Evolutionary conservation across 1,139 yeast species (phyloP), one percentile per base, ranked within the genome.

Genomic region (Zygoascus meyerae): DNA sequence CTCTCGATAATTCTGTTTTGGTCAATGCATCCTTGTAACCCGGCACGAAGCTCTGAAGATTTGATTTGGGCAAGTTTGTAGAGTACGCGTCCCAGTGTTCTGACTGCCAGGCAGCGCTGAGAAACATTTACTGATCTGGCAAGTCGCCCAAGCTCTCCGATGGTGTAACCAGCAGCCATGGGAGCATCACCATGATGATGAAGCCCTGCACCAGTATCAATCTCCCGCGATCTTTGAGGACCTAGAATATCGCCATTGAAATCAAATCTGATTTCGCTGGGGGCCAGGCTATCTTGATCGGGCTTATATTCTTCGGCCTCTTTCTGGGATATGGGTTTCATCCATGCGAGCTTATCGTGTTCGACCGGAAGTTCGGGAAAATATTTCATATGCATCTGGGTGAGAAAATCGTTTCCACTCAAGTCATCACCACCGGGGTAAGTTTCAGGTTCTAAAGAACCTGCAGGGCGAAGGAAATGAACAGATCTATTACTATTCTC

Each of bases 101-200:
- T 87, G 34, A 90, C 81, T 18, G 96, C 89, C 17, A 92, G 75
- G 52, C 94, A 79, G 46, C 97, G 72, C 65, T 92, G 99, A 0
- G 95, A 81, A 1, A 95, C 79, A 47, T 84, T 78, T 0, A 84
- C 78, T 1, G 96, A 86, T 53, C 96, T 72, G 2, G 90, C 71
- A 46, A 87, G 73, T 57, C 84, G 95, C 0, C 85, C 84, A 45
- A 92, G 71, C 61, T 92, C 99, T 1, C 78, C 72, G 18, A 92
- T 64, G 0, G 97, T 89, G 63, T 92, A 92, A 0, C 99, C 99
- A 0, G 98, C 95, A 48, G 90, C 72, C 40, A 83, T 81, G 0
- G 97, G 97, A 47, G 83, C 80, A 18, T 84, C 87, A 0, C 96
- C 77, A 64, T 92, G 99, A 62, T 92, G 97, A 59, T 89, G 97